phyloP scores from a whole-genome alignment of 192 early-diverging fungal genomes.

The Mortierella hygrophila region DNA sequence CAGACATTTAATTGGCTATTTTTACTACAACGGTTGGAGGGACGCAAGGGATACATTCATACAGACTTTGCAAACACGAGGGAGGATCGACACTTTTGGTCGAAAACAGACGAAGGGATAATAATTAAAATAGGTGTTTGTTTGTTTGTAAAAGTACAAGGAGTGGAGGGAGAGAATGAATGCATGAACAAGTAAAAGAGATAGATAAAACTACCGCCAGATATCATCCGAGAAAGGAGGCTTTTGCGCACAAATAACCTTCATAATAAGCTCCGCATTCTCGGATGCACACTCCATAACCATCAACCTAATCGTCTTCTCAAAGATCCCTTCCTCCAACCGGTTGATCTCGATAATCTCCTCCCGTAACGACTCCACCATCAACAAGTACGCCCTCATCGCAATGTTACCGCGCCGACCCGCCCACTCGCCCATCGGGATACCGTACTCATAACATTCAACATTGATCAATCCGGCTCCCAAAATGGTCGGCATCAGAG shows the following conservation, averaged over 20 bases:
- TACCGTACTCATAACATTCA: conserved; percentile 50
- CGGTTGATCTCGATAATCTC: conserved; percentile 48
- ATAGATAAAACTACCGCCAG: conserved; percentile 23
- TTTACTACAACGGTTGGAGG: neutral
- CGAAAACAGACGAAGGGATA: too few species aligned
- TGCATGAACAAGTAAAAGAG: neutral
- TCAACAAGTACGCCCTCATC: conserved; percentile 36
- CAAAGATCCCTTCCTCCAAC: conserved; percentile 43
- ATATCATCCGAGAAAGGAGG: conserved; percentile 46
- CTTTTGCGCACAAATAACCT: conserved; percentile 51
- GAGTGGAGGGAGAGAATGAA: neutral
- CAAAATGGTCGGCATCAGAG: conserved; percentile 44
- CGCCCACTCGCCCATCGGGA: conserved; percentile 49
- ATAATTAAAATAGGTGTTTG: neutral
- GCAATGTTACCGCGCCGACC: conserved; percentile 25
- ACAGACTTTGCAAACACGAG: neutral
- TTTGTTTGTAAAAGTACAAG: conserved; percentile 1
- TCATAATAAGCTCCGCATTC: conserved; percentile 43
- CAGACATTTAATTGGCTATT: neutral
- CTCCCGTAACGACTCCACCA: conserved; percentile 35
- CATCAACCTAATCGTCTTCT: conserved; percentile 40
- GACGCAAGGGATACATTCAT: neutral
- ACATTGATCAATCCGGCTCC: conserved; percentile 51
- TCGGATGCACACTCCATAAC: conserved; percentile 24
- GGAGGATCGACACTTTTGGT: neutral